phyloP scores from a whole-genome alignment of 805 yeast species.

The Candida michaelii region DNA sequence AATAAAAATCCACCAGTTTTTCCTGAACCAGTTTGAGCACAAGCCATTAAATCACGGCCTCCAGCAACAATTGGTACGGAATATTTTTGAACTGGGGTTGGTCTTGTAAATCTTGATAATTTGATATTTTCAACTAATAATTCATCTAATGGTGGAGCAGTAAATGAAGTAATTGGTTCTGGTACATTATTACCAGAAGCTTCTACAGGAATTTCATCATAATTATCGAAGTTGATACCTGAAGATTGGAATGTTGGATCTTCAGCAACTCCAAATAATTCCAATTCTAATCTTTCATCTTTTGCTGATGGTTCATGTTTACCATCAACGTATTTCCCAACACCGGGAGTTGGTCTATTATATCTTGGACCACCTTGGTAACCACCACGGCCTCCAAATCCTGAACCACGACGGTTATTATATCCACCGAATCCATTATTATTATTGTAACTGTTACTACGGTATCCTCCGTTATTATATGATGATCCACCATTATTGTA shows the following conservation, averaged over 20 bases:
- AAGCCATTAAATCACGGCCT: constrained; percentile 93
- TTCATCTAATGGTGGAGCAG: constrained; percentile 87
- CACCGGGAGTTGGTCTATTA: constrained; percentile 45
- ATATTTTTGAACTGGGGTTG: constrained; percentile 96
- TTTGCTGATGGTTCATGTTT: constrained; percentile 79
- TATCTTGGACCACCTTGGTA: constrained; percentile 22
- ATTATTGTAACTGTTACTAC: constrained; percentile 14
- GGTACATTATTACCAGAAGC: constrained; percentile 95
- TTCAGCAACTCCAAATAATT: constrained; percentile 78
- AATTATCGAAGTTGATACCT: constrained; percentile 98
- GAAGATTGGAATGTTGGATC: constrained; percentile 81
- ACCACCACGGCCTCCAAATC: constrained; percentile 20
- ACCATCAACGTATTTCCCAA: constrained; percentile 86
- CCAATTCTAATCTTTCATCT: constrained; percentile 69
- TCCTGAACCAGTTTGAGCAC: constrained; percentile 99
- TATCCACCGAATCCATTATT: constrained; percentile 22
- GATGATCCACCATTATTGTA: constrained; percentile 8
- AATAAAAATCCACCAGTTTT: constrained; percentile 99
- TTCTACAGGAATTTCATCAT: constrained; percentile 98
- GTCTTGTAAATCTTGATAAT: constrained; percentile 87
- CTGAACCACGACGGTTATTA: constrained; percentile 29
- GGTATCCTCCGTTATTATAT: constrained; percentile 14
- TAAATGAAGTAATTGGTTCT: constrained; percentile 84
- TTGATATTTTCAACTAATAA: constrained; percentile 84
- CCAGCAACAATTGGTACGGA: constrained; percentile 88